Evolutionary conservation across 2,329 filamentous ascomycete genomes (phyloP), one percentile per base, ranked within the genome.

Genomic region (Colletotrichum horii): DNA sequence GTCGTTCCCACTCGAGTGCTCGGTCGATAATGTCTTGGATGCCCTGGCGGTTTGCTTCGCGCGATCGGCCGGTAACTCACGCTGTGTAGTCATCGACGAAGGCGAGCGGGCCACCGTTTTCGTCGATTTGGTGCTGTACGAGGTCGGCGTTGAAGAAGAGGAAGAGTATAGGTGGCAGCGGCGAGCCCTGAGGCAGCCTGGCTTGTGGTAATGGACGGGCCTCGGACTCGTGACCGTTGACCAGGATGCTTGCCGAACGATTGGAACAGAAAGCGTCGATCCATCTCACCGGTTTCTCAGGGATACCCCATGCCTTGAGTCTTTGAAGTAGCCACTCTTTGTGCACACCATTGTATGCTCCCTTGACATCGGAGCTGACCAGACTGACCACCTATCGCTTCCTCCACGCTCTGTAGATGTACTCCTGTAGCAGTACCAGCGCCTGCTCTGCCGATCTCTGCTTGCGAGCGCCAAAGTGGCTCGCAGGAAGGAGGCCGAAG

Each of bases 341-440:
- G 30, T 77, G 83, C 16, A 87, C 83, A 19, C 84, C 79, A 64
- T 87, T 86, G 71, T 84, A 86, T 66, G 83, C 84, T 24, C 84
- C 83, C 75, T 86, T 86, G 3, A 87, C 78, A 77, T 86, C 82
- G 66, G 86, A 86, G 70, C 80, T 83, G 62, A 84, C 78, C 12
- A 85, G 78, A 66, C 81, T 83, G 7, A 85, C 74, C 9, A 83
- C 80, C 75, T 80, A 80, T 64, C 77, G 60, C 48, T 28, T 38
- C 19, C 52, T 55, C 36, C 16, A 66, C 6, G 70, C 64, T 15
- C 16, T 32, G 70, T 56, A 68, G 28, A 73, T 65, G 6, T 65
- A 26, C n/a, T 69, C 71, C 26, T 68, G 22, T 15, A 74, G 65
- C 8, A 69, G 48, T 2, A 69, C 8, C 3, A 74, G 34, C 5